phyloP scores from a whole-genome alignment of 352 stramenopile genomes.

The Globisporangium spiculum region DNA sequence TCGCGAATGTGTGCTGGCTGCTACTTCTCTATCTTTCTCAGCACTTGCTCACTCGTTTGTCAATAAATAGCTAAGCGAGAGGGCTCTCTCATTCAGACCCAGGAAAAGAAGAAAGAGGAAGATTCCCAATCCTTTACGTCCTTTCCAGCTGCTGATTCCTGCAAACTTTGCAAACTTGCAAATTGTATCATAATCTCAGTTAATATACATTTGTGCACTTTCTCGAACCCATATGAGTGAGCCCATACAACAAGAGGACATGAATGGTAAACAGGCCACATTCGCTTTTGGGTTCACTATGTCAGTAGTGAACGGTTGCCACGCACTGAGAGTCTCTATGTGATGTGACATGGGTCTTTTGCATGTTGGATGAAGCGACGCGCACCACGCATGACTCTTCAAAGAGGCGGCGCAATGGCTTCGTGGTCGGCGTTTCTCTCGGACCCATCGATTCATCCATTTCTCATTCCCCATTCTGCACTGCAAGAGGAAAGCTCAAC shows the following conservation, averaged over 20 bases:
- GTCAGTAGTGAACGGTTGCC: background rate
- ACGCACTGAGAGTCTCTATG: background rate
- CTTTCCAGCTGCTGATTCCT: no score
- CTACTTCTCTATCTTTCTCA: background rate
- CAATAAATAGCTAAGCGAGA: slow-evolving; percentile 4
- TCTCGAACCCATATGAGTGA: no score
- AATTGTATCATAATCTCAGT: no score
- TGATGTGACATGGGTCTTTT: background rate
- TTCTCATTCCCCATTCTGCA: background rate
- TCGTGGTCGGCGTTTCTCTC: background rate
- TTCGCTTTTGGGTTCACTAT: background rate
- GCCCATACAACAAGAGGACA: no score
- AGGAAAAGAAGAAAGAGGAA: background rate
- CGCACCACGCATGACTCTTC: background rate
- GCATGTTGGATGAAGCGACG: background rate
- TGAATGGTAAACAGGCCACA: no score
- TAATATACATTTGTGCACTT: no score
- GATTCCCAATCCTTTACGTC: no score
- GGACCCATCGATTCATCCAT: background rate
- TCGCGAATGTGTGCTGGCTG: background rate
- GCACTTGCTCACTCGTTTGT: background rate
- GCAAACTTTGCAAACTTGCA: no score
- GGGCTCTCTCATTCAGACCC: background rate
- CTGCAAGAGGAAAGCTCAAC: background rate
- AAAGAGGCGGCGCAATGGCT: background rate